Base-by-base conservation (phyloP, 2,329 filamentous ascomycete species). In the Akanthomyces lecanii region DNA sequence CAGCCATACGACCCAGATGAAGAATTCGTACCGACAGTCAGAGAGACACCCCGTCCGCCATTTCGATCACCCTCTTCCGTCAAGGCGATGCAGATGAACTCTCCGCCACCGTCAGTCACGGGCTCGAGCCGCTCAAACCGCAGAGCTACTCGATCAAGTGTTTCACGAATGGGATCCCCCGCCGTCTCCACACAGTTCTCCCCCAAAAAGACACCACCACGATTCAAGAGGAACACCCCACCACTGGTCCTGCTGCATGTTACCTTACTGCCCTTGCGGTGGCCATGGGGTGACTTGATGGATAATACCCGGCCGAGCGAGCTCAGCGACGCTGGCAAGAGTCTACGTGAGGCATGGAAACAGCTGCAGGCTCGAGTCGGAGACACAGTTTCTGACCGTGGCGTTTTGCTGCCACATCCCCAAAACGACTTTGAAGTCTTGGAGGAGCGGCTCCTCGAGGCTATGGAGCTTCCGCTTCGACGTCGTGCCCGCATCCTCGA, bases 211-310 rank as follows among this genome's bases (percentile, higher is more conserved):
- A 87, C 85, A 5, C 82, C 85, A 1, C 79, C 82, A 23, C 77
- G 86, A 7, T 84, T 89, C 71, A 84, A 82, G 74, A 71, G 75
- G 36, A 79, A 78, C 66, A 82, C 82, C 61, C 84, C 85, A 55
- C 91, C 91, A 3, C 80, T 95, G 2, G 89, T 95, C 1, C 78
- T 95, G 53, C 79, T 95, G 4, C 91, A 95, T 68, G 87, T 91
- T 42, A 93, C 90, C 0, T 79, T 94, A 0, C 77, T 95, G 5
- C 90, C 91, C 0, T 79, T 91, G 11, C 80, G 85, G 47, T 85
- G 89, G 79, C 79, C 81, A 0, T 92, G 89, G 80, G 83, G 79
- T 1, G 78, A 82, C 28, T 74, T 87, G 10, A 73, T 88, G 33
- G 79, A 84, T 48, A 75, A 68, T n/a, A 75, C 73, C 7, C 72